Evolutionary conservation across 164 flowering plant genomes (phyloP), one percentile per base, ranked within the genome.

Genomic region (Chimonanthus praecox): DNA sequence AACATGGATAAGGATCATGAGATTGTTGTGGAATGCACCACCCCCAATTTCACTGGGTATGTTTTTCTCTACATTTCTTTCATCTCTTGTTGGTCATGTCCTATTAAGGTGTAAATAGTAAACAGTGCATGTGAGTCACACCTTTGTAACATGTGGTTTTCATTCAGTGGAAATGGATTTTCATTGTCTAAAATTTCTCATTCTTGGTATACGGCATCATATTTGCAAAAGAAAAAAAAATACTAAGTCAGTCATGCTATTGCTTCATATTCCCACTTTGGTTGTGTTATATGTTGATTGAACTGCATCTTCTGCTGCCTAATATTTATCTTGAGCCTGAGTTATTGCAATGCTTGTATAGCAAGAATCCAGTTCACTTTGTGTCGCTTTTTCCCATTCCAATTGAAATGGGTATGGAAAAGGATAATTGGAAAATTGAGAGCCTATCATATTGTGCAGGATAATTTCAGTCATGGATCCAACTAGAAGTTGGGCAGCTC

Each of bases 401-500:
- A 11, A 49, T 44, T 6, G 49, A 43, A 45, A 46, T 54, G 51
- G 46, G 47, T 3, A 3, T 70, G 64, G 16, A 72, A 64, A n/a
- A 5, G 70, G 49, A 47, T 67, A 6, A 10, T 47, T 51, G 33
- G 10, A 62, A 45, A 7, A 15, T 67, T 71, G 49, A 58, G 43
- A 49, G 58, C 48, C 11, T 63, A 45, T 8, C 15, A 18, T 71
- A 8, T 62, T 76, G 76, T 77, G 33, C 81, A 92, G 99, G 80
- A 83, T 95, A 73, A 95, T 93, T 68, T 87, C 99, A 4, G 91
- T 90, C 67, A 93, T 93, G 99, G 97, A 95, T 79, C 99, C 99
- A 18, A 78, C 72, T 58, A 81, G 92, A 79, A 95, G 98, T 69
- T 95, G 99, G 98, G 97, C 99, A 72, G 99, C 97, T 67, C 85